These are phyloP conservation scores for Eremochloa ophiuroides DNA, from an alignment of 176 grass and related monocot genomes.

Conservation along the genomic window DNA sequence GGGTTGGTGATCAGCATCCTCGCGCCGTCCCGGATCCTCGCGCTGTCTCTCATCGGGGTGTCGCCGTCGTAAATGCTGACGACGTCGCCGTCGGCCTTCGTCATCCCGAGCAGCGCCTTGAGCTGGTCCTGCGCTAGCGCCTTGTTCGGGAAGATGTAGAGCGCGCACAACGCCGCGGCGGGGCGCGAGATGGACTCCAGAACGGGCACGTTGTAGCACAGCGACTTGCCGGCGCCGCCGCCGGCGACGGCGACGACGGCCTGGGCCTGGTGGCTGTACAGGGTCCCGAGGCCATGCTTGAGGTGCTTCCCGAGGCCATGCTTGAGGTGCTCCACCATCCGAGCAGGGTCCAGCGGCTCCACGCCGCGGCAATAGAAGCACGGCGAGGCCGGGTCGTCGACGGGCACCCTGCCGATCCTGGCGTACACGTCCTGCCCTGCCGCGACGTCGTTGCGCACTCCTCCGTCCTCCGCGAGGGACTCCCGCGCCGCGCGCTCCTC, in stretches of 20 bases:
- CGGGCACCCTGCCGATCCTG: conserved; percentile 17
- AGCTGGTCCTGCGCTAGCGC: conserved; percentile 70
- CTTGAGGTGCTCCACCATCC: conserved; percentile 65
- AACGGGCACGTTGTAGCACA: conserved; percentile 83
- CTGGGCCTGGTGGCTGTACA: conserved; percentile 45
- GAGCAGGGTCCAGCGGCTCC: conserved; percentile 29
- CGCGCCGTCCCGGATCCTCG: no score
- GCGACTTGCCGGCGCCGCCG: no score
- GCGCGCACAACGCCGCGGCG: no score
- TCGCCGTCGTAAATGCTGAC: no score
- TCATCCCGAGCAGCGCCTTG: no score
- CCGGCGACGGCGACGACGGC: conserved; percentile 39
- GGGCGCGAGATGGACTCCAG: no score
- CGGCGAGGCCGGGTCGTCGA: conserved; percentile 18
- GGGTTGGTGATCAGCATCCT: no score
- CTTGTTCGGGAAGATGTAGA: no score
- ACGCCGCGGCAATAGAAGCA: conserved; percentile 38
- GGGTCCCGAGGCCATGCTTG: no score
- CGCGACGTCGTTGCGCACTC: conserved; percentile 80
- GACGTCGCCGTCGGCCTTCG: background rate
- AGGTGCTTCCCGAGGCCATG: conserved; percentile 37
- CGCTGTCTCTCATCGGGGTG: no score
- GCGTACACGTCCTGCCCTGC: conserved; percentile 63
- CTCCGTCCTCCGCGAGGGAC: conserved; percentile 52
- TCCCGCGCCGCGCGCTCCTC: conserved; percentile 43